phyloP scores from a whole-genome alignment of 2,329 filamentous ascomycete genomes.

The Aspergillus hortae region DNA sequence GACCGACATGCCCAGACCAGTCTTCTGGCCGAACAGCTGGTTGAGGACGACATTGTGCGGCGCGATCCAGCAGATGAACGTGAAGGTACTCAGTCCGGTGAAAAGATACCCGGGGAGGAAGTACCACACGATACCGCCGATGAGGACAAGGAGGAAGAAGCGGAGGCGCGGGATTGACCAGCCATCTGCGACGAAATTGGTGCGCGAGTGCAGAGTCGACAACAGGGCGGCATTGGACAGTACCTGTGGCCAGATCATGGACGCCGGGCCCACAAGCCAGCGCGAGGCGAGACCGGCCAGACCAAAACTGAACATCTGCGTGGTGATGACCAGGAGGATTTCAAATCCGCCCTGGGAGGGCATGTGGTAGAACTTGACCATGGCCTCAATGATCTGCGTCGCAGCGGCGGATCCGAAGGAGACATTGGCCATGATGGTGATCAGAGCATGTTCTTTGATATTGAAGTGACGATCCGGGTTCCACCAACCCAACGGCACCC shows the following conservation, averaged over 20 bases:
- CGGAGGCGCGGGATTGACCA: constrained; percentile 37
- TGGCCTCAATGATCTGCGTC: constrained; percentile 36
- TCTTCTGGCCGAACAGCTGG: constrained; percentile 67
- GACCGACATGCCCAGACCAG: constrained; percentile 64
- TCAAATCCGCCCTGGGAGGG: constrained; percentile 58
- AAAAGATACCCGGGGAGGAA: constrained; percentile 61
- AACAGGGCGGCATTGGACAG: constrained; percentile 51
- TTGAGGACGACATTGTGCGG: constrained; percentile 67
- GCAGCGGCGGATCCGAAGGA: constrained; percentile 44
- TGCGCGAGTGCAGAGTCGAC: constrained; percentile 31
- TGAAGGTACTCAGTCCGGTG: constrained; percentile 66
- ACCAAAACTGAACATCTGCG: constrained; percentile 62
- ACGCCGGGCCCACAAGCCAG: constrained; percentile 57
- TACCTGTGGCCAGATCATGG: constrained; percentile 63
- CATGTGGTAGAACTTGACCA: constrained; percentile 53
- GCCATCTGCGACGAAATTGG: constrained; percentile 38
- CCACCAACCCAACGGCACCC: constrained; percentile 37
- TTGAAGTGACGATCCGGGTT: constrained; percentile 43
- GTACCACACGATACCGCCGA: constrained; percentile 33
- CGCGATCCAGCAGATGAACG: constrained; percentile 67
- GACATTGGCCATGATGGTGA: constrained; percentile 47
- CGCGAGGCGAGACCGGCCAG: constrained; percentile 58
- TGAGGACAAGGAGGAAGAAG: constrained; percentile 35
- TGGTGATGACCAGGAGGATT: constrained; percentile 58
- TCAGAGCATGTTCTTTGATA: constrained; percentile 41